Evolutionary conservation across 257 asterid species (phyloP).

Genomic region (Nicotiana obtusifolia): DNA sequence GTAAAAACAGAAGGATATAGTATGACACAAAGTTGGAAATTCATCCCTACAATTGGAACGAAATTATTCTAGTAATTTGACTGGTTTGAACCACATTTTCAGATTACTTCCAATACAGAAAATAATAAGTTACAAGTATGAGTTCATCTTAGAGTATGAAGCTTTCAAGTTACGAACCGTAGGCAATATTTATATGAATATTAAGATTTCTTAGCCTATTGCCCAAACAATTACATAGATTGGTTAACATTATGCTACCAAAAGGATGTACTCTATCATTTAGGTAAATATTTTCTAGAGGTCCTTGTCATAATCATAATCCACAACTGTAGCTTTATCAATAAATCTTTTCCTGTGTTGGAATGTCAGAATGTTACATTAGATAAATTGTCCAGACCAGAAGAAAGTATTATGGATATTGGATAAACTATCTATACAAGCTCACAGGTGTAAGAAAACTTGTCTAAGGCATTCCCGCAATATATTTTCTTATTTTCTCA

Average conservation of each 20-base stretch:
- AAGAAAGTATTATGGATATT: neutral
- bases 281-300: neutral
- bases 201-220: neutral
- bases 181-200: neutral
- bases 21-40: neutral
- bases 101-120: neutral
- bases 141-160: neutral
- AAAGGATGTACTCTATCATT: neutral
- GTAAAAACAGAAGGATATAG: neutral
- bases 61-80: neutral
- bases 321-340: neutral
- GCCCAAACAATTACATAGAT: neutral
- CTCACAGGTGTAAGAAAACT: neutral
- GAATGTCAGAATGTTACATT: neutral
- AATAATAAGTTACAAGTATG: neutral
- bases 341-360: neutral
- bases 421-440: neutral
- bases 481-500: neutral
- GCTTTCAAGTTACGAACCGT: neutral
- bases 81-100: neutral
- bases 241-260: neutral
- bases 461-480: neutral
- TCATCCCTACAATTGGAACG: neutral
- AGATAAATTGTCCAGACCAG: neutral
- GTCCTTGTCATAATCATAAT: neutral